phyloP scores from a whole-genome alignment of 2,329 filamentous ascomycete species.

The Cercospora sp. region DNA sequence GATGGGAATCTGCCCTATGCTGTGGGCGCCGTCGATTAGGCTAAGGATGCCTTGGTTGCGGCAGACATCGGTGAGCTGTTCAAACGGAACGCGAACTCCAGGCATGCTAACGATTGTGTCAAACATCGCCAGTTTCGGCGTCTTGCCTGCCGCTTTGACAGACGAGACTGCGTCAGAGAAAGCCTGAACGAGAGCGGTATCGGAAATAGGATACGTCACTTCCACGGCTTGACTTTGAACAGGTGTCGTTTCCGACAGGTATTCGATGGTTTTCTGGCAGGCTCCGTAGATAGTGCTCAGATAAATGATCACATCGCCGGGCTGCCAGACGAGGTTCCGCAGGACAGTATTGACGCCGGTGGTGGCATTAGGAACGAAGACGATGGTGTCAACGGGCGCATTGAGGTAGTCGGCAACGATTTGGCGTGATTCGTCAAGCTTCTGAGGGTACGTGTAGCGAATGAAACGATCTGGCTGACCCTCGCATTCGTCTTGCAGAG shows the following conservation, averaged over 20 bases:
- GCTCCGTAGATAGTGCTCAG: slow-evolving; percentile 79
- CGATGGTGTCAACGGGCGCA: slow-evolving; percentile 64
- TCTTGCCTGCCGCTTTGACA: slow-evolving; percentile 59
- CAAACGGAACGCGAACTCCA: slow-evolving; percentile 77
- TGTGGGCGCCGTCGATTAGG: slow-evolving; percentile 81
- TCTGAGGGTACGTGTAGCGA: slow-evolving; percentile 63
- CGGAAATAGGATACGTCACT: slow-evolving; percentile 68
- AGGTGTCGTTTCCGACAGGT: slow-evolving; percentile 66
- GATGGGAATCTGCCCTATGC: slow-evolving; percentile 74
- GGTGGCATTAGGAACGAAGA: slow-evolving; percentile 81
- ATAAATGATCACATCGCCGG: slow-evolving; percentile 74
- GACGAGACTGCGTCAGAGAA: slow-evolving; percentile 61
- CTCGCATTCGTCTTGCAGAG: slow-evolving; percentile 69
- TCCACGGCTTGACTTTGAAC: slow-evolving; percentile 56
- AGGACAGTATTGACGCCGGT: slow-evolving; percentile 76
- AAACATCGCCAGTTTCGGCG: slow-evolving; percentile 69
- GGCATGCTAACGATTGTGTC: slow-evolving; percentile 80
- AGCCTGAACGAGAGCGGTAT: slow-evolving; percentile 62
- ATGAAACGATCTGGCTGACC: slow-evolving; percentile 73
- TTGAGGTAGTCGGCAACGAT: slow-evolving; percentile 68
- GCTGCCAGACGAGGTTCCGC: slow-evolving; percentile 68
- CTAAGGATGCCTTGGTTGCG: slow-evolving; percentile 67
- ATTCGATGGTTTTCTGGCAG: slow-evolving; percentile 73
- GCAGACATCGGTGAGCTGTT: slow-evolving; percentile 65
- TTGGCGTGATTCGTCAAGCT: slow-evolving; percentile 64